A percentile compares a stretch with the other conserved stretches of the same genome.
phyloP scores from a whole-genome alignment of 2,329 filamentous ascomycete genomes.

The Fusarium devonianum region DNA sequence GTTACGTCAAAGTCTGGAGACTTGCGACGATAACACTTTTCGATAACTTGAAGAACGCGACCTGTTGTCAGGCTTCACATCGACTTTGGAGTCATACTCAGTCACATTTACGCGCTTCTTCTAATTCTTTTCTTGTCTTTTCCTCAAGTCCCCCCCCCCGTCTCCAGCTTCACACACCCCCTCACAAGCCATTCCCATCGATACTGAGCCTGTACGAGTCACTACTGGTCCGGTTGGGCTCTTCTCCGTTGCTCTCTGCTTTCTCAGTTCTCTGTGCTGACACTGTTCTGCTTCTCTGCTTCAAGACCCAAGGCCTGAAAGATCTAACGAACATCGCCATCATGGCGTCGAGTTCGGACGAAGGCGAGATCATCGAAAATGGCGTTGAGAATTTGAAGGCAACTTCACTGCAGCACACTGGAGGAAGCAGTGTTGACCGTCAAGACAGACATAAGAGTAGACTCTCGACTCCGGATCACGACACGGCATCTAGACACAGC shows the following conservation, averaged over 20 bases:
- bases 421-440: conserved; percentile 90
- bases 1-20: conserved; percentile 36
- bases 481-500: conserved; percentile 53
- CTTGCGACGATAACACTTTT: conserved; percentile 1
- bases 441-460: conserved; percentile 78
- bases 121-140: conserved; percentile 10
- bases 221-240: conserved; percentile 54
- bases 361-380: conserved; percentile 86
- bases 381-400: conserved; percentile 74
- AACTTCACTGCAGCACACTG: conserved; percentile 81
- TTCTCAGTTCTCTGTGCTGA: conserved; percentile 47
- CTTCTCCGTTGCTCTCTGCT: conserved; percentile 45
- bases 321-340: conserved; percentile 37
- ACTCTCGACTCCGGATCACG: conserved; percentile 65
- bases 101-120: conserved; percentile 4
- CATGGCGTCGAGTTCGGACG: conserved; percentile 72
- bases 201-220: conserved; percentile 47
- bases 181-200: conserved; percentile 33
- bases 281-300: conserved; percentile 40
- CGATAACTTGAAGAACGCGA: conserved; percentile 12
- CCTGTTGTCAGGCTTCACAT: conserved; percentile 10
- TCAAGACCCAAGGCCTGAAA: conserved; percentile 28
- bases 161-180: conserved; percentile 10
- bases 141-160: conserved; percentile 12
- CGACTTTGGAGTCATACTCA: too few relatives aligned